phyloP scores from a whole-genome alignment of 768 basidiomycete species.

The Lactifluus piperatus region DNA sequence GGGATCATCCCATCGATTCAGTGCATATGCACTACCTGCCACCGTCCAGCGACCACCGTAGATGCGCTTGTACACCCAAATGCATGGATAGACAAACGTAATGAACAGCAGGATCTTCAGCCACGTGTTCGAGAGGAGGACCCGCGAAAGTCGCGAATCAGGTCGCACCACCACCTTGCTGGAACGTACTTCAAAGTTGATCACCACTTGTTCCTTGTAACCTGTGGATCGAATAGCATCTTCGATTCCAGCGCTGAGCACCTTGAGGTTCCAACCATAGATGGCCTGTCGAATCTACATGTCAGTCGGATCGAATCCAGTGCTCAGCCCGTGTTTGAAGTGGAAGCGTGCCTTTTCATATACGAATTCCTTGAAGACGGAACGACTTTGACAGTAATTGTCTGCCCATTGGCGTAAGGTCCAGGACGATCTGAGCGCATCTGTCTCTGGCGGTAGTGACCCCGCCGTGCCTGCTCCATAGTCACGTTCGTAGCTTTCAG shows the following conservation, averaged over 20 bases:
- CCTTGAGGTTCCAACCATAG: constrained; percentile 41
- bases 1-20: constrained; percentile 36
- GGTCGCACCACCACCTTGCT: constrained; percentile 56
- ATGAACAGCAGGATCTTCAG: constrained; percentile 59
- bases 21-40: constrained; percentile 64
- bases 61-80: constrained; percentile 70
- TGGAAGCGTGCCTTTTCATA: constrained; percentile 46
- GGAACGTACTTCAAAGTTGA: constrained; percentile 42
- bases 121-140: constrained; percentile 62
- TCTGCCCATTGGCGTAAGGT: constrained; percentile 55
- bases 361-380: constrained; percentile 66
- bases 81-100: too few relatives aligned
- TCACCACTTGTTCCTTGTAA: constrained; percentile 32
- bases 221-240: constrained; percentile 32
- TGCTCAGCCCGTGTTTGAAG: not conserved
- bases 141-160: constrained; percentile 51
- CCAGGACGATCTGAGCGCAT: constrained; percentile 20
- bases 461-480: not conserved
- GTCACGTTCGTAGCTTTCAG: not conserved
- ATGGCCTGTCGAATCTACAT: too few relatives aligned
- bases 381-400: constrained; percentile 62
- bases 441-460: not conserved
- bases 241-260: constrained; percentile 30
- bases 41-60: constrained; percentile 65
- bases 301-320: not conserved